phyloP scores from a whole-genome alignment of 108 stramenopile species.

The Fistulifera solaris region DNA sequence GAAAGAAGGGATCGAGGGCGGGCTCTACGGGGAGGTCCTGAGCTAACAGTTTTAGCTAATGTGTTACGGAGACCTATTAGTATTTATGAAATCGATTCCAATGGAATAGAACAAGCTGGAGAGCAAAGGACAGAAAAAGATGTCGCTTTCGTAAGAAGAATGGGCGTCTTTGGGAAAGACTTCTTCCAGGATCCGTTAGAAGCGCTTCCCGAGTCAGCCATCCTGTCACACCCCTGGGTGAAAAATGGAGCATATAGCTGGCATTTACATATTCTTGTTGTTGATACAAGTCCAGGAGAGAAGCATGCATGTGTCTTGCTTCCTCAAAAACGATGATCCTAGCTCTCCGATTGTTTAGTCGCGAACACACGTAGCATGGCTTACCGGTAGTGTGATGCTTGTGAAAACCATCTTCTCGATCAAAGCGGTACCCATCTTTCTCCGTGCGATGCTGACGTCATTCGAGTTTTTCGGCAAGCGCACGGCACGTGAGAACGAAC shows the following conservation, averaged over 20 bases:
- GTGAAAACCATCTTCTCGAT: too few relatives aligned
- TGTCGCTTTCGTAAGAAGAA: constrained; percentile 14
- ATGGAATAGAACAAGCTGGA: constrained; percentile 2
- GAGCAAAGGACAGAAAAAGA: background rate
- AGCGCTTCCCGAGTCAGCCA: constrained; percentile 41
- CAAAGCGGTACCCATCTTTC: too few relatives aligned
- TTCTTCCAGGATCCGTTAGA: constrained; percentile 46
- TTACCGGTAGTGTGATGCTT: too few relatives aligned
- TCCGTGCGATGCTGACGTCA: too few relatives aligned
- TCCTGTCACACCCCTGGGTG: constrained; percentile 19
- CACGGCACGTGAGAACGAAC: too few relatives aligned
- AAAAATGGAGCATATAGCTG: constrained; percentile 37
- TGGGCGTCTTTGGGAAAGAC: constrained; percentile 58
- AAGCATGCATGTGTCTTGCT: constrained; percentile 70
- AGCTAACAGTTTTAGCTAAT: constrained; percentile 63
- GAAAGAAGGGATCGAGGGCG: constrained; percentile 40
- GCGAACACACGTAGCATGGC: too few relatives aligned
- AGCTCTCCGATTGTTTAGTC: too few relatives aligned
- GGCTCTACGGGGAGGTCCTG: constrained; percentile 71
- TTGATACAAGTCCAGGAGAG: constrained; percentile 35
- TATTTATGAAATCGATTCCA: constrained; percentile 47
- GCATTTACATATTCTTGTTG: constrained; percentile 62
- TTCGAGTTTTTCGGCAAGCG: too few relatives aligned
- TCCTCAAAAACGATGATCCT: constrained; percentile 15
- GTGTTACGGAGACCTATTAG: constrained; percentile 69